Evolutionary conservation across 768 basidiomycete species (phyloP), one percentile per base, ranked within the genome.

Genomic region (Agrocybe praecox): DNA sequence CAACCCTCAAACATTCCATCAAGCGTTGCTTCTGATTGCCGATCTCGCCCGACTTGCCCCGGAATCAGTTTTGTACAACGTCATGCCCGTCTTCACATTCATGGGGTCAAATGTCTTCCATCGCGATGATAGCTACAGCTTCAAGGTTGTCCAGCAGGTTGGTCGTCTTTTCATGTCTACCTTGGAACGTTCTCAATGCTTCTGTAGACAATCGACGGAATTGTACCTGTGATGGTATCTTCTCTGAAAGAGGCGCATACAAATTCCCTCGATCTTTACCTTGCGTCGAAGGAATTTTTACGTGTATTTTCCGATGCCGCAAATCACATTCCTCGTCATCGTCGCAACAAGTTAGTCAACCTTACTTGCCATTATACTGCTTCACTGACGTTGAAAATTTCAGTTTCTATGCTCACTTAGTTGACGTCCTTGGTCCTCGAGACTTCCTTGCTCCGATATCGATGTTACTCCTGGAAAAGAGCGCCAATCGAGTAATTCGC

Each of bases 101-200:
- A 98, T 98, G 94, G 96, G 97, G 18, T 93, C 96, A n/a, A 96
- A 94, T 59, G 88, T 98, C 17, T 92, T 98, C 77, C 96, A 97
- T 67, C 84, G 95, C 46, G 97, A 99, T 62, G 97, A 99, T 68
- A 85, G 90, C 0, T 96, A 96, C 73, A 96, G 92, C 67, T 96
- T 97, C 78, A 86, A 87, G 34, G 95, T 98, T 9, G 92, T 98
- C 2, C 95, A 98, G 69, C 91, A 90, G 80, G 94, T 93, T 52
- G 44, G 74, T 48, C 2, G 34, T 54, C 22, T 17, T 18, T 17
- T 2, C 21, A 19, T 29, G 12, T 22, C 8, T 8, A 46, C n/a
- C n/a, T 40, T 18, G 49, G 33, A 58, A 14, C 51, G 59, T 36
- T 52, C 45, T 49, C 47, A 33, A n/a, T 42, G 22, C 46, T 15